These are phyloP conservation scores for Alternaria rosae DNA, from an alignment of 2,329 filamentous ascomycete genomes.

Conservation along the genomic window DNA sequence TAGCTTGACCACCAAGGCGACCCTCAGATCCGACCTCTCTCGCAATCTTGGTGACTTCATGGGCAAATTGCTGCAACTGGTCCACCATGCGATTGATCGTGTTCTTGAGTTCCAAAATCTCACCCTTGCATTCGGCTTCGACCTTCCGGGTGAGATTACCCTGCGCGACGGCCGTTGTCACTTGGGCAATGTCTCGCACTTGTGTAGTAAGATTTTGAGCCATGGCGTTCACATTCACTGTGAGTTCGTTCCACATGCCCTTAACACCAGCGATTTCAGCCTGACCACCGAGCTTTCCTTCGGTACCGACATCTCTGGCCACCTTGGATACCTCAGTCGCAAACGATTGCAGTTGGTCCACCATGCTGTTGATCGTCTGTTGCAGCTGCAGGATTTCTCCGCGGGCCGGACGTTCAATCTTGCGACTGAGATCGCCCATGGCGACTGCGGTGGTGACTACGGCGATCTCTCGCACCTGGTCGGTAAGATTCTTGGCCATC, in stretches of 20 bases:
- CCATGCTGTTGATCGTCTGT: conserved; percentile 79
- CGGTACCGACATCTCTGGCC: conserved; percentile 69
- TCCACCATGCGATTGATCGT: conserved; percentile 64
- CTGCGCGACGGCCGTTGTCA: conserved; percentile 61
- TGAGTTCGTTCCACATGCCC: conserved; percentile 72
- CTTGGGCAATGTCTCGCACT: conserved; percentile 62
- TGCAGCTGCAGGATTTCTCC: conserved; percentile 96
- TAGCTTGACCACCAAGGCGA: conserved; percentile 60
- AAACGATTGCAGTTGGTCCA: conserved; percentile 70
- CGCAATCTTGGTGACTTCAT: conserved; percentile 62
- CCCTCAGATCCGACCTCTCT: conserved; percentile 62
- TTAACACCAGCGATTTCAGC: conserved; percentile 70
- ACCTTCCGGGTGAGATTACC: conserved; percentile 62
- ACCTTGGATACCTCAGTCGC: conserved; percentile 71
- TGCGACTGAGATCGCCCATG: conserved; percentile 91
- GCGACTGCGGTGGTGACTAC: conserved; percentile 96
- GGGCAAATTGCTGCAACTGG: conserved; percentile 60
- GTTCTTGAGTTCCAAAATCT: conserved; percentile 60
- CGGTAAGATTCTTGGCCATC: conserved; percentile 98
- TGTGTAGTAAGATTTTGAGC: conserved; percentile 62
- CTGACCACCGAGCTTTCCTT: conserved; percentile 69
- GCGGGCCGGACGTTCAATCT: conserved; percentile 91
- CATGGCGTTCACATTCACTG: conserved; percentile 63
- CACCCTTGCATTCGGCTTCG: conserved; percentile 60
- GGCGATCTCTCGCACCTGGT: conserved; percentile 96